Evolutionary conservation across 257 asterid genomes (phyloP).

Genomic region (Ophiorrhiza pumila): DNA sequence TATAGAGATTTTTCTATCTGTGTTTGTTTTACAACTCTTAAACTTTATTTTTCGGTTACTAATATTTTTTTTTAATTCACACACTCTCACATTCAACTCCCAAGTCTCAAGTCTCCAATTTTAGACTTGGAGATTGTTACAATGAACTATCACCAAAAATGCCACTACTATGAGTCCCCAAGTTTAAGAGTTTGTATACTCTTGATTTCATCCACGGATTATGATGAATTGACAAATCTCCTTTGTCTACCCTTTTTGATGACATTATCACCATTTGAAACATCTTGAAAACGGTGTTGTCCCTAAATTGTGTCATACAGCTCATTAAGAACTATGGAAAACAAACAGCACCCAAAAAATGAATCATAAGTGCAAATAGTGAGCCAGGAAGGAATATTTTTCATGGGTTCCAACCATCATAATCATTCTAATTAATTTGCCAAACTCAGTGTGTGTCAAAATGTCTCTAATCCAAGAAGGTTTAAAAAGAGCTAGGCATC

Average conservation of each 20-base stretch:
- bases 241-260: conserved; percentile 18
- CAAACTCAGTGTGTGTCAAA: background rate
- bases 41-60: no score
- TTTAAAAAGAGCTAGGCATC: background rate
- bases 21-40: no score
- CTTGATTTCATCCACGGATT: no score
- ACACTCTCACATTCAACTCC: no score
- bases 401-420: background rate
- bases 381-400: background rate
- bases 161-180: no score
- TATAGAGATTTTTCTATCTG: no score
- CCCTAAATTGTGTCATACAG: conserved; percentile 33
- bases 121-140: no score
- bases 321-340: conserved; percentile 8
- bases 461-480: background rate
- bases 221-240: no score
- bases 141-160: no score
- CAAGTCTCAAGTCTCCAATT: no score
- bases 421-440: background rate
- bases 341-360: background rate
- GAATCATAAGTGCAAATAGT: background rate
- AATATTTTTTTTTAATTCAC: no score
- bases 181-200: no score
- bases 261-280: conserved; percentile 29
- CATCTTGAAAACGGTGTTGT: conserved; percentile 28